Evolutionary conservation across 75 land plant species (phyloP), one percentile per base, ranked within the genome.

Genomic region (Selaginella tamariscina): DNA sequence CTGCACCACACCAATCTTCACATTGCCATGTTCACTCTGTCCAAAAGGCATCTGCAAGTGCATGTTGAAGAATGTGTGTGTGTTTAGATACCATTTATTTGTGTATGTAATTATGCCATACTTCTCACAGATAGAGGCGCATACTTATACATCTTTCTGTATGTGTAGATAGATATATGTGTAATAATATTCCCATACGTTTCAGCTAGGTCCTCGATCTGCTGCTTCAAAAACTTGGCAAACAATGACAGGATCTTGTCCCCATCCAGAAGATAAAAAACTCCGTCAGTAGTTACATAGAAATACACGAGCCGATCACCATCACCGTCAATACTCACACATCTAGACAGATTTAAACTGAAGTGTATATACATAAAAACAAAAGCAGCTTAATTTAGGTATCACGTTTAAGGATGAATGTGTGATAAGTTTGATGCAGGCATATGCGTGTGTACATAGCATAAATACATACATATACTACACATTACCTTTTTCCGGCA

Each of bases 261-360:
- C 32, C 96, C 96, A 79, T 94, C 98, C 76, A 94, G 72, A 70
- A 89, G 83, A 31, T 80, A 75, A 49, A 94, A 64, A 60, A 69
- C n/a, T 5, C 20, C 32, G 44, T 44, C 15, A 23, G 71, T 18
- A 27, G 66, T 23, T 20, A 84, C 70, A 55, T 62, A 68, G 76
- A 94, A 94, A 75, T 87, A 94, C 9, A 89, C 96, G 24, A 94
- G 83, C 27, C 98, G 77, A 78, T 94, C 98, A 31, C 96, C 91
- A 79, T 94, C 98, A 54, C 98, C 98, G 76, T 93, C 98, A 54
- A 93, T 65, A 76, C 96, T 93, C 24, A 82, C 98, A 83, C 98
- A 94, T 80, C 98, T 89, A 85, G 44, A 81, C 77, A 33, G 62
- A 31, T 64, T 5, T 39, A 5, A 39, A 39, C 5, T 15, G 15